A percentile compares a stretch with the other conserved stretches of the same genome.
Evolutionary conservation across 306 rosid genomes (phyloP).

Genomic region (Cicer bijugum): DNA sequence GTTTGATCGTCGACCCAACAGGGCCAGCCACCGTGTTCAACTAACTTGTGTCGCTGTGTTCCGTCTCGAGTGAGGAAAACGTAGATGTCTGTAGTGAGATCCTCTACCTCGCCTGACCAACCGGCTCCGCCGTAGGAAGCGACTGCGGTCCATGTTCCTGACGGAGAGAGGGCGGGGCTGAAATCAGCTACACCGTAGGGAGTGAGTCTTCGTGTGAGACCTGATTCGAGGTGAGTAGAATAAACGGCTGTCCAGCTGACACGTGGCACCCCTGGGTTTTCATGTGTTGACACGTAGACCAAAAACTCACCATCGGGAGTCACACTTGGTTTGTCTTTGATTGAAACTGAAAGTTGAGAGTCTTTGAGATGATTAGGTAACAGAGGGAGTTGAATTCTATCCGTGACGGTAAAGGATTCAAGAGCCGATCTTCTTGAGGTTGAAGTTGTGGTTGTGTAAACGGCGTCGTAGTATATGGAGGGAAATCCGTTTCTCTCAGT

Average conservation of each 20-base stretch:
- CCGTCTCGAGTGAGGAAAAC: slow-evolving; percentile 76
- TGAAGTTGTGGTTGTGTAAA: slow-evolving; percentile 24
- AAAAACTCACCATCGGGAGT: slow-evolving; percentile 51
- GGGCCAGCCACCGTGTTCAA: slow-evolving; percentile 96
- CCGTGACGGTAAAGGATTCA: slow-evolving; percentile 26
- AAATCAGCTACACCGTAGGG: slow-evolving; percentile 76
- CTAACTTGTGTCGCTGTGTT: slow-evolving; percentile 62
- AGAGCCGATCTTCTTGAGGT: slow-evolving; percentile 51
- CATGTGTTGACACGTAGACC: slow-evolving; percentile 78
- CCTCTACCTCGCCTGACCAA: slow-evolving; percentile 83
- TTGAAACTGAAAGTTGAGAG: slow-evolving; percentile 46
- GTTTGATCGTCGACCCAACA: slow-evolving; percentile 77
- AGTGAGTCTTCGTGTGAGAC: slow-evolving; percentile 71
- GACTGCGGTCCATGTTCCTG: slow-evolving; percentile 76
- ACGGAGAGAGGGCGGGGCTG: slow-evolving; percentile 83
- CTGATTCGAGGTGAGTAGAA: slow-evolving; percentile 65
- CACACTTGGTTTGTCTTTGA: slow-evolving; percentile 74
- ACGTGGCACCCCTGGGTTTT: slow-evolving; percentile 60
- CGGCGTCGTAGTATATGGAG: slow-evolving; percentile 64
- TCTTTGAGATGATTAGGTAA: slow-evolving; percentile 17
- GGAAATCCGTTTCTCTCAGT: slow-evolving; percentile 70
- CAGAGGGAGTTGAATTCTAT: slow-evolving; percentile 68
- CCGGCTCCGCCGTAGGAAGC: slow-evolving; percentile 79
- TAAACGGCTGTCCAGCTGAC: slow-evolving; percentile 82
- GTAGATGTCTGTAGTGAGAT: slow-evolving; percentile 76